These are phyloP conservation scores for Hylodesmum podocarpum DNA, from an alignment of 306 rosid genomes.

Conservation along the genomic window DNA sequence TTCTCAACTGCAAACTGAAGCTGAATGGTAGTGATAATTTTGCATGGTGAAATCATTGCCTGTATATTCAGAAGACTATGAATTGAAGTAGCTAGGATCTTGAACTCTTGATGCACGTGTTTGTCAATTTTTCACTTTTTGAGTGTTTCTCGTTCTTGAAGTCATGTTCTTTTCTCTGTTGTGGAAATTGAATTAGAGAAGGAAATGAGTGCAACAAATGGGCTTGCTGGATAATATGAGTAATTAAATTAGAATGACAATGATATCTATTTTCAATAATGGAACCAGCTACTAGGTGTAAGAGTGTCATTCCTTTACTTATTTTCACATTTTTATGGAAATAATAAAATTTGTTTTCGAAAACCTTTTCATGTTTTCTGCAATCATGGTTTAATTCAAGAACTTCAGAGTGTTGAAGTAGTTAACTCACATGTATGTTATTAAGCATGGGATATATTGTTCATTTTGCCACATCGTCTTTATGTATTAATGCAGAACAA, in stretches of 20 bases:
- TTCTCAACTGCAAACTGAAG: conserved; percentile 23
- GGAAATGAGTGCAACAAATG: background rate
- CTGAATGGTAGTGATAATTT: background rate
- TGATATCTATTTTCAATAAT: background rate
- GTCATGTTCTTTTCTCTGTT: no score
- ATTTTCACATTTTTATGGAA: background rate
- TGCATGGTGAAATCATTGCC: background rate
- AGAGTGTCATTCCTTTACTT: background rate
- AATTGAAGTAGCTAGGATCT: background rate
- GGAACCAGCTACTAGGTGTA: background rate
- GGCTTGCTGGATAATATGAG: background rate
- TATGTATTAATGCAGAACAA: conserved; percentile 45
- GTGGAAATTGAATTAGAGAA: background rate
- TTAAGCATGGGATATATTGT: background rate
- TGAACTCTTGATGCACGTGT: background rate
- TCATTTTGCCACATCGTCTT: conserved; percentile 1
- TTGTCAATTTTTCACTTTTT: background rate
- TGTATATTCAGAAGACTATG: background rate
- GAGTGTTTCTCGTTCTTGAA: background rate
- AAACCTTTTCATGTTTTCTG: background rate
- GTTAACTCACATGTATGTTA: background rate
- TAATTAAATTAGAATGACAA: background rate
- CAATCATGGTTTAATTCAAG: conserved; percentile 8
- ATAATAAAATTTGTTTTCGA: background rate
- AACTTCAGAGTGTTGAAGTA: background rate